phyloP scores from a whole-genome alignment of 768 basidiomycete genomes.

The Pleurotus salmoneostramineus region DNA sequence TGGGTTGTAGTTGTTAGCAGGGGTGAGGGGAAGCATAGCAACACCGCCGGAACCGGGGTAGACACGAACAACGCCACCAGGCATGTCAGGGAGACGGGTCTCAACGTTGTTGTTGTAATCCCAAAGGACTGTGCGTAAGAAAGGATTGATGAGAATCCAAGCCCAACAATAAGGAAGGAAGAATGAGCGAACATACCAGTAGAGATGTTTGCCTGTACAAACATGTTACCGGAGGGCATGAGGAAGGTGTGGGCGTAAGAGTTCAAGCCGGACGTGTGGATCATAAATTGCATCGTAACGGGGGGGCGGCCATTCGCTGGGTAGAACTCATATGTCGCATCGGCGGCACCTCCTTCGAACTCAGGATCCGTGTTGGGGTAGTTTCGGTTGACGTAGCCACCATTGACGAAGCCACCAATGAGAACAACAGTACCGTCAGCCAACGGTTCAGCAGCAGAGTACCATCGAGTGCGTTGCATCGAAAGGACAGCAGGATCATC shows the following conservation, averaged over 20 bases:
- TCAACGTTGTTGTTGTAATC: slow-evolving; percentile 55
- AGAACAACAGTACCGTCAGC: slow-evolving; percentile 76
- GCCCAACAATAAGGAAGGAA: too few species aligned
- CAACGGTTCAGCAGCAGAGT: slow-evolving; percentile 70
- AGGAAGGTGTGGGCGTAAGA: slow-evolving; percentile 73
- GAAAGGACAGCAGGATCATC: slow-evolving; percentile 58
- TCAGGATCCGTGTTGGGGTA: slow-evolving; percentile 64
- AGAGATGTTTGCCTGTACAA: slow-evolving; percentile 81
- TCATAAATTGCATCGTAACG: slow-evolving; percentile 62
- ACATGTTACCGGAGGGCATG: slow-evolving; percentile 72
- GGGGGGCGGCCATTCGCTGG: slow-evolving; percentile 51
- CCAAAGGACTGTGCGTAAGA: slow-evolving; percentile 37
- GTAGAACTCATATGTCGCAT: slow-evolving; percentile 83
- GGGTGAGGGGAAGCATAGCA: slow-evolving; percentile 91
- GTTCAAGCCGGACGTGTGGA: slow-evolving; percentile 72
- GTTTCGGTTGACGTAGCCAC: slow-evolving; percentile 79
- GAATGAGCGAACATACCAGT: slow-evolving; percentile 45
- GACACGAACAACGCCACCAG: slow-evolving; percentile 67
- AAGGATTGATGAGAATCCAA: neutral
- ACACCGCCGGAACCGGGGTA: slow-evolving; percentile 89
- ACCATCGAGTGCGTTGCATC: slow-evolving; percentile 74
- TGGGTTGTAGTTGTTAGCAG: slow-evolving; percentile 82
- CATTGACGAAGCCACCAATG: slow-evolving; percentile 77
- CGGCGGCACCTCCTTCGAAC: slow-evolving; percentile 64
- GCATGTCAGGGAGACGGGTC: slow-evolving; percentile 69